phyloP scores from a whole-genome alignment of 2,329 filamentous ascomycete species.

The Exophiala calicioides region DNA sequence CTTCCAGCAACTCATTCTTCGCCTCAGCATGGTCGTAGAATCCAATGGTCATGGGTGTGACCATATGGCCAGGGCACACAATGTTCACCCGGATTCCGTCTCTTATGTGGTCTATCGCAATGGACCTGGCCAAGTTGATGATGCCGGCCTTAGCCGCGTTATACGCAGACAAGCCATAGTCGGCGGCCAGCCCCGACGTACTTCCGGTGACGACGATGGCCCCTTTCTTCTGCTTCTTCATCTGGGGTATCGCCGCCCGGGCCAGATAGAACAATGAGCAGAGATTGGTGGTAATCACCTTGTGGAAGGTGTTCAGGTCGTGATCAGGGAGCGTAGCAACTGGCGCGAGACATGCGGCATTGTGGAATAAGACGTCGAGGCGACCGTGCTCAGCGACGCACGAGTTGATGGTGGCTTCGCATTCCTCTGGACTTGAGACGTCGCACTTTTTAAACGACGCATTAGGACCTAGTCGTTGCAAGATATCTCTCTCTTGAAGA shows the following conservation, averaged over 20 bases:
- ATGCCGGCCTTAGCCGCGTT: constrained; percentile 51
- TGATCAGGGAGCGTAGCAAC: constrained; percentile 54
- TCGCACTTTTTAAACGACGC: constrained; percentile 10
- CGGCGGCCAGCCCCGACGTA: constrained; percentile 4
- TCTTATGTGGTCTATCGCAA: constrained; percentile 45
- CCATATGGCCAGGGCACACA: constrained; percentile 44
- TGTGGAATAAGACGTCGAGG: constrained; percentile 91
- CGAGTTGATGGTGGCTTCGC: constrained; percentile 6
- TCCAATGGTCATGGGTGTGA: constrained; percentile 37
- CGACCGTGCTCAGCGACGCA: constrained; percentile 38
- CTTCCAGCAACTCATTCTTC: constrained; percentile 4
- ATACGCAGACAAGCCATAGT: constrained; percentile 36
- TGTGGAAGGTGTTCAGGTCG: constrained; percentile 90
- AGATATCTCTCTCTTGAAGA: constrained; percentile 11
- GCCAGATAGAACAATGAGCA: constrained; percentile 16
- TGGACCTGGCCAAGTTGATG: constrained; percentile 45
- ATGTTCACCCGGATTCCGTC: constrained; percentile 45
- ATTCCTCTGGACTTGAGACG: constrained; percentile 14
- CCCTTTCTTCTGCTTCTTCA: constrained; percentile 76
- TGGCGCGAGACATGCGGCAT: constrained; percentile 68
- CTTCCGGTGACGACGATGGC: constrained; percentile 46
- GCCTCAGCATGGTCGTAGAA: background rate
- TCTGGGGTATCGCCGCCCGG: constrained; percentile 67
- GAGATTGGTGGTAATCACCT: constrained; percentile 64
- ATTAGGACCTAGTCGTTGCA: constrained; percentile 4